Evolutionary conservation across 1,284 basidiomycete species (phyloP).

Genomic region (Amylostereum chailletii): DNA sequence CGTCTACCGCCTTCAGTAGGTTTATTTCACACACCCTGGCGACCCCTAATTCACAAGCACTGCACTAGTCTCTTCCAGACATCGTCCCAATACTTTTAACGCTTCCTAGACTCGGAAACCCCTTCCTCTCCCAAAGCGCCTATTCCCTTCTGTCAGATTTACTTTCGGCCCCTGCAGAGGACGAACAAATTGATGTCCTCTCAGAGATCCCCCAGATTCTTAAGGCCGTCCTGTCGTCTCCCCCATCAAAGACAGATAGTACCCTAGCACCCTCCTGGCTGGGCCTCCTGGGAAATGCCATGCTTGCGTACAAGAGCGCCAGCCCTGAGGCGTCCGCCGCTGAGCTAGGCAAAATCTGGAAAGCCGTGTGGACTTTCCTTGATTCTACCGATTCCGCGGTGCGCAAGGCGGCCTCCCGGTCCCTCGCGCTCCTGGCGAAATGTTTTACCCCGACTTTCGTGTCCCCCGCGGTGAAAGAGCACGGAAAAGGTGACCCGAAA

Average conservation of each 20-base stretch:
- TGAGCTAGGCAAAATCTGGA: constrained; percentile 68
- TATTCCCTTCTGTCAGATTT: constrained; percentile 77
- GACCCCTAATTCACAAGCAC: constrained; percentile 11
- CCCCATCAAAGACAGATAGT: constrained; percentile 59
- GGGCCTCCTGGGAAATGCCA: constrained; percentile 58
- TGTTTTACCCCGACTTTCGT: constrained; percentile 67
- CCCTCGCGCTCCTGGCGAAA: constrained; percentile 54
- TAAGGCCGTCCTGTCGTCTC: constrained; percentile 64
- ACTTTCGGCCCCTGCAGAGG: constrained; percentile 45
- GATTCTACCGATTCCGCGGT: constrained; percentile 49
- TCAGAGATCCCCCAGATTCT: constrained; percentile 58
- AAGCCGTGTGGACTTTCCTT: constrained; percentile 66
- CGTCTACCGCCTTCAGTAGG: constrained; percentile 60
- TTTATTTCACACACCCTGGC: constrained; percentile 12
- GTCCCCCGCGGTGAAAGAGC: constrained; percentile 38
- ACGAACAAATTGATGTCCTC: constrained; percentile 35
- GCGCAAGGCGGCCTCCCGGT: constrained; percentile 55
- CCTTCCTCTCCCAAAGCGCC: constrained; percentile 77
- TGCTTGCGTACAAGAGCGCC: constrained; percentile 48
- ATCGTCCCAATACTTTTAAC: constrained; percentile 66
- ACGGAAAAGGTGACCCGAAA: constrained; percentile 34
- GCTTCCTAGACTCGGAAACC: constrained; percentile 75
- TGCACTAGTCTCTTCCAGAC: constrained; percentile 53
- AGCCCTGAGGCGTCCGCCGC: constrained; percentile 39
- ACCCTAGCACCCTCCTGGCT: constrained; percentile 67